Percentiles rank a stretch among this genome's conserved stretches.
phyloP scores from a whole-genome alignment of 2,329 filamentous ascomycete genomes.

The Chaetothyriales sp. region DNA sequence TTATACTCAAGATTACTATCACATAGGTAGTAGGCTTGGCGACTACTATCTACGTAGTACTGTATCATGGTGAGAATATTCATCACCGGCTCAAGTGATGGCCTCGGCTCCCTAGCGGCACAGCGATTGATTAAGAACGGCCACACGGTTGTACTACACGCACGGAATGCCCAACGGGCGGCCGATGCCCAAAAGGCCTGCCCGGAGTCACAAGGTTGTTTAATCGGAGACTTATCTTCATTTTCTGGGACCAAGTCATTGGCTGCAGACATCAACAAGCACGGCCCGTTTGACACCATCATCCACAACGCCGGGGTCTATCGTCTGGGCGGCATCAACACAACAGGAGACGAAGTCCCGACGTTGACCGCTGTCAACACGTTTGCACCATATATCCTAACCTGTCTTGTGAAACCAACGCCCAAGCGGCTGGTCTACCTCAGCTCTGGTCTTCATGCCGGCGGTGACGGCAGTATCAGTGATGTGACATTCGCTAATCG shows the following conservation, averaged over 20 bases:
- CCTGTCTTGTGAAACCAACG: slow-evolving; percentile 33
- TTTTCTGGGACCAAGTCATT: slow-evolving; percentile 39
- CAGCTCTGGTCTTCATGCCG: slow-evolving; percentile 38
- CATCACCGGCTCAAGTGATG: slow-evolving; percentile 47
- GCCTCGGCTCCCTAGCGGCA: slow-evolving; percentile 41
- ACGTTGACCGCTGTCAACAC: slow-evolving; percentile 43
- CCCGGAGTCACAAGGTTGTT: slow-evolving; percentile 37
- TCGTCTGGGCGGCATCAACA: slow-evolving; percentile 24
- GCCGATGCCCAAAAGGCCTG: slow-evolving; percentile 35
- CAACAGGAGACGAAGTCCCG: slow-evolving; percentile 35
- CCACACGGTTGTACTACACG: slow-evolving; percentile 44
- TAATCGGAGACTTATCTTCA: slow-evolving; percentile 41
- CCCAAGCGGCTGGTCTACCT: slow-evolving; percentile 41
- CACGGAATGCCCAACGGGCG: slow-evolving; percentile 42
- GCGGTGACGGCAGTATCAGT: slow-evolving; percentile 26
- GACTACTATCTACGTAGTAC: not conserved
- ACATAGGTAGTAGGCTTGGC: too few relatives aligned
- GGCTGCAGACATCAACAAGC: slow-evolving; percentile 37
- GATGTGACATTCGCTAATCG: not conserved
- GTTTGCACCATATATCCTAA: slow-evolving; percentile 44
- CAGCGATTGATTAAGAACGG: slow-evolving; percentile 37
- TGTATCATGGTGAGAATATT: not conserved
- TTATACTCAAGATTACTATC: too few relatives aligned
- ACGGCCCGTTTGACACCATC: slow-evolving; percentile 40
- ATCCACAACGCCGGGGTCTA: slow-evolving; percentile 46